A percentile compares a stretch with the other conserved stretches of the same genome.
These are phyloP conservation scores for Cairneyella variabilis DNA, from an alignment of 495 filamentous ascomycete species.

Conservation along the genomic window DNA sequence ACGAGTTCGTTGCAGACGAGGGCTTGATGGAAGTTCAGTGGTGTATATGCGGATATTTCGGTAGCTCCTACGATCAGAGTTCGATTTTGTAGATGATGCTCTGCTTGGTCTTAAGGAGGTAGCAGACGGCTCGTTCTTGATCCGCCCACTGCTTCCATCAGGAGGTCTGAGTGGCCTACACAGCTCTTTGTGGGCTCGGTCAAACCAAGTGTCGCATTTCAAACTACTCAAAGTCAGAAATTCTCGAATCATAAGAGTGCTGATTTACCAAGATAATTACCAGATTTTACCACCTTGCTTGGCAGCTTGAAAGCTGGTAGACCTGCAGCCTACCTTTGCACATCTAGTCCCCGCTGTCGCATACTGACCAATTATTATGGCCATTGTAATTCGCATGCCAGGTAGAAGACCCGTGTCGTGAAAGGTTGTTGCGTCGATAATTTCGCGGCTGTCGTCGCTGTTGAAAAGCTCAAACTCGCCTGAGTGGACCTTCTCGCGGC, in stretches of 20 bases:
- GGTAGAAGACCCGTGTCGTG: not conserved
- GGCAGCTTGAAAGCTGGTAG: not conserved
- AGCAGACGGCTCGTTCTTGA: not conserved
- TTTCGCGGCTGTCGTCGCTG: not conserved
- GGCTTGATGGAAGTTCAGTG: not conserved
- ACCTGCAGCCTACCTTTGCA: not conserved
- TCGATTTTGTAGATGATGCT: not conserved
- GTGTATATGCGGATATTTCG: not conserved
- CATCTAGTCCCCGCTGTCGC: not conserved
- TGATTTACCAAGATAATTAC: not conserved
- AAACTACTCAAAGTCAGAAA: too few relatives aligned
- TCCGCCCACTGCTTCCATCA: not conserved
- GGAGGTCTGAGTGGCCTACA: not conserved
- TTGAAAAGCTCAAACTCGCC: slow-evolving; percentile 22
- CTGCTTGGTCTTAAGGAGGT: not conserved
- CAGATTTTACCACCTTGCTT: not conserved
- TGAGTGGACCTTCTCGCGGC: not conserved
- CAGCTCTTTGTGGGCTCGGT: not conserved
- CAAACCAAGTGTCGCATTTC: not conserved
- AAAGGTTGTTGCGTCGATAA: not conserved
- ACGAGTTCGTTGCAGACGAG: too few relatives aligned
- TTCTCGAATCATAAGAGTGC: too few relatives aligned
- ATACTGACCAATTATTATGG: slow-evolving; percentile 1
- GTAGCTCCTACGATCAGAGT: not conserved
- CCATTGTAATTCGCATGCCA: slow-evolving; percentile 1